Evolutionary conservation across 2,329 filamentous ascomycete species (phyloP).

Genomic region (Cytospora chrysosperma): DNA sequence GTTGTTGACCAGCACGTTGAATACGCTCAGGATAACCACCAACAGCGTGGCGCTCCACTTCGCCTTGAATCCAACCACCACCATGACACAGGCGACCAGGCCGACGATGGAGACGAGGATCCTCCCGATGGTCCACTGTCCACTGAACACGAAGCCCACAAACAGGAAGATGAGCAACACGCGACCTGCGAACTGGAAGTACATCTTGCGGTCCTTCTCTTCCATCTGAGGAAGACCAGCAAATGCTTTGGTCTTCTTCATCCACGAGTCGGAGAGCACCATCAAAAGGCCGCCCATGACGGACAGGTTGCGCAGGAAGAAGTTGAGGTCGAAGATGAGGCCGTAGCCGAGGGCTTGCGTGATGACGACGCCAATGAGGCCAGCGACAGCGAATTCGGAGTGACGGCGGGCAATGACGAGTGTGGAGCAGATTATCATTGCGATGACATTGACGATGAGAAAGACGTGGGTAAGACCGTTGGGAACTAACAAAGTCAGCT

Average conservation of each 20-base stretch:
- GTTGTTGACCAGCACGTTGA: constrained; percentile 98
- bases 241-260: constrained; percentile 95
- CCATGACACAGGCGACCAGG: constrained; percentile 93
- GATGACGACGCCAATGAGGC: constrained; percentile 86
- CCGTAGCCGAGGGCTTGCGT: constrained; percentile 95
- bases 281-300: constrained; percentile 96
- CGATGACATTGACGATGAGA: constrained; percentile 83
- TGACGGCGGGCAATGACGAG: constrained; percentile 91
- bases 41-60: constrained; percentile 97
- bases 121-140: constrained; percentile 87
- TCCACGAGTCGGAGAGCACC: constrained; percentile 97
- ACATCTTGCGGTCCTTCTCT: constrained; percentile 99
- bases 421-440: constrained; percentile 78
- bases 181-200: constrained; percentile 96
- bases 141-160: constrained; percentile 92
- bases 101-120: constrained; percentile 82
- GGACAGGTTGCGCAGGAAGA: constrained; percentile 97
- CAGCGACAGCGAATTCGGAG: constrained; percentile 88
- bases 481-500: constrained; percentile 61
- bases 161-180: constrained; percentile 98
- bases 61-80: constrained; percentile 98
- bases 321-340: constrained; percentile 98
- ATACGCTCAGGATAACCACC: constrained; percentile 91
- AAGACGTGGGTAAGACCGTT: constrained; percentile 87
- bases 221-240: constrained; percentile 91